phyloP scores from a whole-genome alignment of 2,329 filamentous ascomycete genomes.

The Colletotrichum cuscutae region DNA sequence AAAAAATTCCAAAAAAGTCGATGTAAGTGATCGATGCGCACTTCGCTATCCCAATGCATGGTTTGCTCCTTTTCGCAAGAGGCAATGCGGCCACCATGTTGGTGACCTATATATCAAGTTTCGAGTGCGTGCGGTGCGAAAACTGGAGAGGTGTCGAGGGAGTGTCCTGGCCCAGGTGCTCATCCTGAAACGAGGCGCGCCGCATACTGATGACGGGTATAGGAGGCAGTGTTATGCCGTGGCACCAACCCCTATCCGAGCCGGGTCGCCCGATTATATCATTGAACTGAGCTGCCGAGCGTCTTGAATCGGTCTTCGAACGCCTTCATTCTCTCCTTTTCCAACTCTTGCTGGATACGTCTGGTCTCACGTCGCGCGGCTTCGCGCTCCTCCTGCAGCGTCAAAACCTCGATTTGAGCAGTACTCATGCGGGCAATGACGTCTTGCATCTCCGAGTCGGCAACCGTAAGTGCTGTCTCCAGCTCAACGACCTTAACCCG shows the following conservation, averaged over 20 bases:
- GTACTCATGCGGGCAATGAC: conserved; percentile 83
- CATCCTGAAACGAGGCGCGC: conserved; percentile 29
- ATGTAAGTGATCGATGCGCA: conserved; percentile 1
- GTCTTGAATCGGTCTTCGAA: conserved; percentile 51
- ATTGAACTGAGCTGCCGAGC: conserved; percentile 40
- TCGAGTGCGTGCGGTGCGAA: neutral
- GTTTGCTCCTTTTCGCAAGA: conserved; percentile 2
- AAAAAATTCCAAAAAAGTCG: neutral
- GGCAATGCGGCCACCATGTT: conserved; percentile 1
- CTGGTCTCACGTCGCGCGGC: conserved; percentile 78
- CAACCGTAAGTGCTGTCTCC: conserved; percentile 72
- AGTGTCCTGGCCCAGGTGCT: conserved; percentile 19
- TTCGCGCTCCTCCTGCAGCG: conserved; percentile 80
- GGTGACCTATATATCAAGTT: neutral
- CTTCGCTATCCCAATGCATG: conserved; percentile 23
- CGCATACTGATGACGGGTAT: conserved; percentile 28
- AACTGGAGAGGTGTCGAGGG: conserved; percentile 7
- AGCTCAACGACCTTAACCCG: conserved; percentile 85
- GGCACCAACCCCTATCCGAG: conserved; percentile 26
- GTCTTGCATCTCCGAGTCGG: conserved; percentile 82
- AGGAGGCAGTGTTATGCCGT: conserved; percentile 23
- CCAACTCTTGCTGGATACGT: conserved; percentile 73
- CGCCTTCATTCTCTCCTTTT: conserved; percentile 69
- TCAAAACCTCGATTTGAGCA: conserved; percentile 85
- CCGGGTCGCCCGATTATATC: neutral